These are phyloP conservation scores for Candida saitoana DNA, from an alignment of 805 yeast genomes.

Conservation along the genomic window DNA sequence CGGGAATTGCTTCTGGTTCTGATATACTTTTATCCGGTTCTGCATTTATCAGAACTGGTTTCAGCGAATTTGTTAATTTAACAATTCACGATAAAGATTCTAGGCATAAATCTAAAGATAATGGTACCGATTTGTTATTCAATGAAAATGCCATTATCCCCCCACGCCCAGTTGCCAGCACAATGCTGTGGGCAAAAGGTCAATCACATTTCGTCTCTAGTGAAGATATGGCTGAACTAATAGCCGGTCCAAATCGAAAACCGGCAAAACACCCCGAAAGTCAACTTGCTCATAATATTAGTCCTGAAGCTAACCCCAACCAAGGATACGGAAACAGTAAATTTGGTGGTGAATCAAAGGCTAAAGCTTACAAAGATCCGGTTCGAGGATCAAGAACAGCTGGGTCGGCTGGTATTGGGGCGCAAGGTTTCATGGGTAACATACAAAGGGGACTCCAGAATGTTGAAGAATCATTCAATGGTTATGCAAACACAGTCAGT, in stretches of 20 bases:
- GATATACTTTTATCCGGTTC: slow-evolving; percentile 50
- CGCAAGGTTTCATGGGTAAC: slow-evolving; percentile 41
- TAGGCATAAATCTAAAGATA: background rate
- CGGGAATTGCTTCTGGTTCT: slow-evolving; percentile 20
- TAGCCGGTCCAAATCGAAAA: slow-evolving; percentile 75
- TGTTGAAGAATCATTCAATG: slow-evolving; percentile 52
- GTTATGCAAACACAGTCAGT: slow-evolving; percentile 52
- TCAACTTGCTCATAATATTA: slow-evolving; percentile 44
- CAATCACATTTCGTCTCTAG: slow-evolving; percentile 52
- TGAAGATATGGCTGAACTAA: slow-evolving; percentile 58
- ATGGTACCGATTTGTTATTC: slow-evolving; percentile 55
- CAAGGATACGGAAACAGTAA: slow-evolving; percentile 27
- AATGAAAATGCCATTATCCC: slow-evolving; percentile 68
- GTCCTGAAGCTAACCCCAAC: slow-evolving; percentile 41
- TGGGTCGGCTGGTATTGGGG: slow-evolving; percentile 35
- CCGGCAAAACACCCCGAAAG: slow-evolving; percentile 58
- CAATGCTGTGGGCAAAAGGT: slow-evolving; percentile 86
- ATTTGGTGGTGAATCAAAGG: slow-evolving; percentile 9
- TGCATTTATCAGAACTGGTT: slow-evolving; percentile 51
- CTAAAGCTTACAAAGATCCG: slow-evolving; percentile 44
- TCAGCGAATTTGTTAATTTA: slow-evolving; percentile 39
- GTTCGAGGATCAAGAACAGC: slow-evolving; percentile 33
- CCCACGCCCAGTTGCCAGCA: slow-evolving; percentile 72
- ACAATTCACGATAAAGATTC: slow-evolving; percentile 19
- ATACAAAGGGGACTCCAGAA: slow-evolving; percentile 51